Conservation (phyloP, 2,329 filamentous ascomycete genomes). For the Pseudocercospora macadamiae region DNA sequence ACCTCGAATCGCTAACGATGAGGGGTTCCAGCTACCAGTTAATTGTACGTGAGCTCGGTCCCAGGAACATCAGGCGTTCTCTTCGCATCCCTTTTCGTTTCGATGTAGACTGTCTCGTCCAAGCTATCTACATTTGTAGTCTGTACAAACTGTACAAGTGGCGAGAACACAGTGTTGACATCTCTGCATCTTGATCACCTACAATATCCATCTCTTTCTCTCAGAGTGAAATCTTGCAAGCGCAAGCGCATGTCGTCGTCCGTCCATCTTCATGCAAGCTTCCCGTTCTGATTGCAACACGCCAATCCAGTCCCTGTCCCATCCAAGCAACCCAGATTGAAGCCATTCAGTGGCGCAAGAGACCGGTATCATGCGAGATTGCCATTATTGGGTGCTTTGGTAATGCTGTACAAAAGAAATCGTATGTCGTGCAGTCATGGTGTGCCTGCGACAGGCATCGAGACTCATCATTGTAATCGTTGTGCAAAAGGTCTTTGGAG, state of each 20-base stretch:
- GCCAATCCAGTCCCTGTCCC: slow-evolving; percentile 1
- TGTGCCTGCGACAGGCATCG: background rate
- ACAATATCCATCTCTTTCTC: background rate
- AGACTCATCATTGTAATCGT: background rate
- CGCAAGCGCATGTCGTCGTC: background rate
- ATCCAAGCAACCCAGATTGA: slow-evolving; percentile 1
- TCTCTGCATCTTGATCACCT: too few relatives aligned
- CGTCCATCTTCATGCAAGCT: background rate
- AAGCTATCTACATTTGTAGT: too few relatives aligned
- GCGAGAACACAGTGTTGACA: too few relatives aligned
- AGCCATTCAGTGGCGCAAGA: background rate
- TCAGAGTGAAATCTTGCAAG: background rate
- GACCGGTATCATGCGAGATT: background rate
- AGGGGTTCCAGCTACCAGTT: too few relatives aligned
- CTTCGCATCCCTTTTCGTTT: too few relatives aligned
- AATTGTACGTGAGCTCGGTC: too few relatives aligned
- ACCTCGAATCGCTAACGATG: too few relatives aligned
- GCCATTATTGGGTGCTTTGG: slow-evolving; percentile 4
- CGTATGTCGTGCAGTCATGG: background rate
- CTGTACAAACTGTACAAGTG: too few relatives aligned
- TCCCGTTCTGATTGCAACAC: background rate
- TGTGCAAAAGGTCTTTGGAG: background rate
- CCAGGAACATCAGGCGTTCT: too few relatives aligned
- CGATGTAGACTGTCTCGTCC: too few relatives aligned
- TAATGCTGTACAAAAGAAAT: slow-evolving; percentile 3